Evolutionary conservation across 495 filamentous ascomycete species (phyloP).

Genomic region (Aspergillus mulundensis): DNA sequence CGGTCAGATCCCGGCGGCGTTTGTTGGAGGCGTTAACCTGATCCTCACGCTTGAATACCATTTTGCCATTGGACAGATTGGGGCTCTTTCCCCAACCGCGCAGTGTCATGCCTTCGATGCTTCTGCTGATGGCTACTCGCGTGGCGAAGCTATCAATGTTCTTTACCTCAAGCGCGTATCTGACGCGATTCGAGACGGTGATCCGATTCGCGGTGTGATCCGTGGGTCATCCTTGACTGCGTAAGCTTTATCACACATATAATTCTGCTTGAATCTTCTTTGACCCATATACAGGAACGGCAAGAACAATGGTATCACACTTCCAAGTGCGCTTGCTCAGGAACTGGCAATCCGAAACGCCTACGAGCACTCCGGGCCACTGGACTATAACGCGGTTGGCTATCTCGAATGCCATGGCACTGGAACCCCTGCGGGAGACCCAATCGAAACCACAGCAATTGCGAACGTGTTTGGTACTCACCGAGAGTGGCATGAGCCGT

Average conservation of each 20-base stretch:
- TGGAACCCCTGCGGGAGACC: conserved; percentile 33
- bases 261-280: background rate
- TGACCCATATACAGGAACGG: conserved; percentile 21
- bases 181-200: conserved; percentile 32
- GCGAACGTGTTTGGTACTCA: conserved; percentile 34
- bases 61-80: conserved; percentile 23
- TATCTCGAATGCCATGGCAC: conserved; percentile 40
- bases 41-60: conserved; percentile 34
- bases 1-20: conserved; percentile 33
- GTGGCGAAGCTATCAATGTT: conserved; percentile 50
- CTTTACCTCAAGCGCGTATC: conserved; percentile 32
- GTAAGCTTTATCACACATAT: background rate
- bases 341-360: conserved; percentile 11
- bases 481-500: conserved; percentile 7
- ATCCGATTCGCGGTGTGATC: conserved; percentile 42
- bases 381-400: background rate
- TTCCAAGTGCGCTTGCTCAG: conserved; percentile 8
- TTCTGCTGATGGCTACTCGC: conserved; percentile 58
- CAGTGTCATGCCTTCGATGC: conserved; percentile 57
- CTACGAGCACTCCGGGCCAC: background rate
- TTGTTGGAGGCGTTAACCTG: conserved; percentile 41
- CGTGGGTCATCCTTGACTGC: conserved; percentile 29
- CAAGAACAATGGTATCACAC: conserved; percentile 7
- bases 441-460: conserved; percentile 41
- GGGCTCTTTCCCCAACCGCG: conserved; percentile 22